Evolutionary conservation across 495 filamentous ascomycete species (phyloP).

Genomic region (Clohesyomyces aquaticus): DNA sequence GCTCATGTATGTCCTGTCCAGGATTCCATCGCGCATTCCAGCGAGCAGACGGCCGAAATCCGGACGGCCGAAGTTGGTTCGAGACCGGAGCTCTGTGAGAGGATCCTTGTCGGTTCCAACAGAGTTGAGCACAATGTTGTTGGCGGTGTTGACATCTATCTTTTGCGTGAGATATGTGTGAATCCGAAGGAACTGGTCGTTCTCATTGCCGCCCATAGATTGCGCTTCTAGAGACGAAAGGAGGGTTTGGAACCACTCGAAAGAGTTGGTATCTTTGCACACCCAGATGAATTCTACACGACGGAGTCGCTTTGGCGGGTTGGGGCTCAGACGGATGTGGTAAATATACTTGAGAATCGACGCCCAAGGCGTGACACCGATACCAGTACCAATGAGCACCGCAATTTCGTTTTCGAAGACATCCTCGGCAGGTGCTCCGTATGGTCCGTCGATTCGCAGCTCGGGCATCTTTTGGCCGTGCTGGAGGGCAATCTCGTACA

Average conservation of each 20-base stretch:
- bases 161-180: slow-evolving; percentile 97
- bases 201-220: slow-evolving; percentile 64
- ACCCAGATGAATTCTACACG: slow-evolving; percentile 99
- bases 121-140: slow-evolving; percentile 96
- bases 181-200: slow-evolving; percentile 90
- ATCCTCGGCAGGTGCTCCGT: slow-evolving; percentile 94
- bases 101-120: slow-evolving; percentile 88
- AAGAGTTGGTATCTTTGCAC: slow-evolving; percentile 92
- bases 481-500: slow-evolving; percentile 96
- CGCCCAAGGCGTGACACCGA: slow-evolving; percentile 97
- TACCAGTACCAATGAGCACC: slow-evolving; percentile 94
- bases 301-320: slow-evolving; percentile 82
- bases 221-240: slow-evolving; percentile 91
- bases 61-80: slow-evolving; percentile 95
- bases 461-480: slow-evolving; percentile 89
- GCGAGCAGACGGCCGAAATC: slow-evolving; percentile 83
- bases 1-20: slow-evolving; percentile 79
- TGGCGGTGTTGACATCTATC: slow-evolving; percentile 85
- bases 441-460: slow-evolving; percentile 91
- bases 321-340: slow-evolving; percentile 84
- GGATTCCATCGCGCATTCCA: slow-evolving; percentile 84
- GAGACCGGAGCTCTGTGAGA: slow-evolving; percentile 81
- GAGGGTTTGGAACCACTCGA: slow-evolving; percentile 98
- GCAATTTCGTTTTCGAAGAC: slow-evolving; percentile 99
- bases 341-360: slow-evolving; percentile 98